A percentile compares a stretch with the other conserved stretches of the same genome.
These are phyloP conservation scores for Passalora sequoiae DNA, from an alignment of 2,329 filamentous ascomycete species.

Conservation along the genomic window DNA sequence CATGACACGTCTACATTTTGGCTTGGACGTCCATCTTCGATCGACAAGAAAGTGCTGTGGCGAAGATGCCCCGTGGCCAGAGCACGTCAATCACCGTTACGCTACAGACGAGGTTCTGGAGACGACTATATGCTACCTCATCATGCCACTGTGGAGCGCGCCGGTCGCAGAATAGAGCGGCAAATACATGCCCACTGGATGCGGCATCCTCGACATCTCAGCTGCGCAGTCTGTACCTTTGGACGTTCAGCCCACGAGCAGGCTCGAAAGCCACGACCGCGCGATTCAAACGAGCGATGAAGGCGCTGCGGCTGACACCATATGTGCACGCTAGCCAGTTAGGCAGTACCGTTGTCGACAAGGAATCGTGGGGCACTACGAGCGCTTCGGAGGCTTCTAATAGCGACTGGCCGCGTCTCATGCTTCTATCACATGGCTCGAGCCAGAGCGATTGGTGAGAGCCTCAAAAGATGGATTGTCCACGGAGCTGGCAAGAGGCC, in stretches of 20 bases:
- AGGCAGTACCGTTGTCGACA: no score
- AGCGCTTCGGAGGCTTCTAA: no score
- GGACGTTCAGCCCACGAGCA: no score
- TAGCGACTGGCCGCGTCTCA: neutral
- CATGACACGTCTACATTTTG: no score
- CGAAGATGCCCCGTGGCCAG: conserved; percentile 10
- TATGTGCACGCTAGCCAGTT: conserved; percentile 13
- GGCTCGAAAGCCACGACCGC: no score
- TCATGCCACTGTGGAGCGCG: conserved; percentile 4
- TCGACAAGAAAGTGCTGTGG: conserved; percentile 5
- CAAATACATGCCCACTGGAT: conserved; percentile 3
- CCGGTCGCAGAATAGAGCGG: neutral
- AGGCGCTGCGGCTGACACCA: conserved; percentile 11
- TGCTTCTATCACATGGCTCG: neutral
- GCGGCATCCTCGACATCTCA: neutral
- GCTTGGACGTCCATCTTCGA: no score
- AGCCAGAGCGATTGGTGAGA: neutral
- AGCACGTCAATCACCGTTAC: conserved; percentile 12
- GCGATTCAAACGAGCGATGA: conserved; percentile 14
- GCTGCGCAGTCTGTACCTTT: conserved; percentile 6
- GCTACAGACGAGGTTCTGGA: conserved; percentile 5
- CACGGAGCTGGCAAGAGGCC: no score
- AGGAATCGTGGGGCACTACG: no score
- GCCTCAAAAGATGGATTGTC: no score
- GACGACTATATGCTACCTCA: conserved; percentile 21